phyloP scores from a whole-genome alignment of 1,284 basidiomycete genomes.

The Garcileccinum viscosum region DNA sequence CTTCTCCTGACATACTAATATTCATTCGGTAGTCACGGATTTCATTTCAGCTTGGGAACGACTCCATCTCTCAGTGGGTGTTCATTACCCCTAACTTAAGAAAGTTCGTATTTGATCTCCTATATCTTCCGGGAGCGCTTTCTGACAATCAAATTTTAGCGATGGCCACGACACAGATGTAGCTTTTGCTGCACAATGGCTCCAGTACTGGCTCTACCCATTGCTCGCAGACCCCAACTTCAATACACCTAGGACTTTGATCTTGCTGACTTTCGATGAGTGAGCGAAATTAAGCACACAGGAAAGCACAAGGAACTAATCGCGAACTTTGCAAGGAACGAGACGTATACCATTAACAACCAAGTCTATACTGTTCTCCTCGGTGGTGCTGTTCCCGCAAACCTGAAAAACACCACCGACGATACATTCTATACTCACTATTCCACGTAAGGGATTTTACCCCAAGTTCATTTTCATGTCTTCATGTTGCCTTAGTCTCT shows the following conservation, averaged over 20 bases:
- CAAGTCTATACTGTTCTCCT: conserved; percentile 55
- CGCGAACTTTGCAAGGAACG: conserved; percentile 47
- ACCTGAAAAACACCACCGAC: conserved; percentile 54
- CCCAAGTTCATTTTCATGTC: neutral
- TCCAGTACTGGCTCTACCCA: conserved; percentile 59
- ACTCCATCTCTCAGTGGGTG: conserved; percentile 61
- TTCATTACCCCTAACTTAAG: conserved; percentile 67
- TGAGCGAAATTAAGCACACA: conserved; percentile 13
- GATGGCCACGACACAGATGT: conserved; percentile 60
- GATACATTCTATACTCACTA: conserved; percentile 70
- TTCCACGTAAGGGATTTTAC: conserved; percentile 42
- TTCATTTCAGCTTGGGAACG: conserved; percentile 33
- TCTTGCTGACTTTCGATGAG: conserved; percentile 59
- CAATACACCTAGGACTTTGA: conserved; percentile 58
- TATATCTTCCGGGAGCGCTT: neutral
- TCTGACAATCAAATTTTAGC: conserved; percentile 34
- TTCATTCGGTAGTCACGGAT: conserved; percentile 35
- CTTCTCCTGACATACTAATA: conserved; percentile 47
- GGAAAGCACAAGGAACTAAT: neutral
- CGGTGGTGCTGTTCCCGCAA: conserved; percentile 55
- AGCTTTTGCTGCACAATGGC: conserved; percentile 55
- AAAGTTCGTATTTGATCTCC: conserved; percentile 18
- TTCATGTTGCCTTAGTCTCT: conserved; percentile 40
- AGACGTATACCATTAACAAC: conserved; percentile 52
- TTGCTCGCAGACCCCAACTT: conserved; percentile 53